Evolutionary conservation across 1,284 basidiomycete species (phyloP).

Genomic region (Ustilago loliicola): DNA sequence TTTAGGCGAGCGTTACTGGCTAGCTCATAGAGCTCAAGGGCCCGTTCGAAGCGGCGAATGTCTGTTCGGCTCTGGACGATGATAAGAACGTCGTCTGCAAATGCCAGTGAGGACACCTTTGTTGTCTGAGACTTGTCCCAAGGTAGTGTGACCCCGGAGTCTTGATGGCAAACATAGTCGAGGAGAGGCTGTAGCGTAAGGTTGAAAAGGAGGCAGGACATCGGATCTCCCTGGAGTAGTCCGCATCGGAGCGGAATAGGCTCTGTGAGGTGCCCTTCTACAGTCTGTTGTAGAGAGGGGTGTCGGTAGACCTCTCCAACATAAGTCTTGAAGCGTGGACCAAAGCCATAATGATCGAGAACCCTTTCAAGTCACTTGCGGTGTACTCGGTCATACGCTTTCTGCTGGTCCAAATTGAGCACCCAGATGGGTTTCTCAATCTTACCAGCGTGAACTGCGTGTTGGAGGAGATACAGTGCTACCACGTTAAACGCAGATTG

Average conservation of each 20-base stretch:
- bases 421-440: conserved; percentile 10
- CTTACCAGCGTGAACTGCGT: not conserved
- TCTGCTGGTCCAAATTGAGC: conserved; percentile 12
- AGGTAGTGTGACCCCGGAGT: not conserved
- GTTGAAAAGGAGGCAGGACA: conserved; percentile 23
- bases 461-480: conserved; percentile 13
- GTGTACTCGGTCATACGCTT: conserved; percentile 9
- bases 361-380: not conserved
- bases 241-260: conserved; percentile 14
- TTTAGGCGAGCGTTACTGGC: conserved; percentile 14
- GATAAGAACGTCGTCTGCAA: not conserved
- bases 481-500: conserved; percentile 15
- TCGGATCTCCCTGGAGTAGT: conserved; percentile 13
- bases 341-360: conserved; percentile 13
- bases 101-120: conserved; percentile 10
- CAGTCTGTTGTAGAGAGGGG: not conserved
- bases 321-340: conserved; percentile 5
- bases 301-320: not conserved
- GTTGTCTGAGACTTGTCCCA: conserved; percentile 5
- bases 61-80: not conserved
- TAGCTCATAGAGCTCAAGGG: conserved; percentile 5
- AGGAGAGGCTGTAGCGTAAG: conserved; percentile 17
- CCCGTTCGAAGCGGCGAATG: not conserved
- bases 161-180: conserved; percentile 1
- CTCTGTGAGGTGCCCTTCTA: conserved; percentile 1